Conservation (phyloP, 1,139 yeast species). For the Barnettozyma hawaiiensis region DNA sequence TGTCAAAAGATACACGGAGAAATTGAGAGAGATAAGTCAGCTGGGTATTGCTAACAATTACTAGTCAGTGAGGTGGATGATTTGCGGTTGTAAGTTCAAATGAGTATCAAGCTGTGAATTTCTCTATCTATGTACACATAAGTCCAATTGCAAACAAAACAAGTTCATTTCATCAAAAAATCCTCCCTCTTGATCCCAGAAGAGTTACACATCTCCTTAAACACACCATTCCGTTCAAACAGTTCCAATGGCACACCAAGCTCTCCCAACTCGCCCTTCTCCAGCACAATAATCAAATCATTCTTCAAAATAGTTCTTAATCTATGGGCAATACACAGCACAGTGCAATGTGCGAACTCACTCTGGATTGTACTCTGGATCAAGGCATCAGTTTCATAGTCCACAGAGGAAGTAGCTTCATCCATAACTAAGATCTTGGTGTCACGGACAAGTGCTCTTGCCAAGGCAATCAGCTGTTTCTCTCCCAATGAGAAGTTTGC, state of each 20-base stretch:
- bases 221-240: conserved; percentile 39
- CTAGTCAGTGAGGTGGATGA: no score
- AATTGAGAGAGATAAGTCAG: no score
- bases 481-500: conserved; percentile 70
- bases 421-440: conserved; percentile 63
- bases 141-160: background rate
- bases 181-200: conserved; percentile 42
- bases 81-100: no score
- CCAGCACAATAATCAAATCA: conserved; percentile 59
- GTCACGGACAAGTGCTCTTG: conserved; percentile 65
- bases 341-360: conserved; percentile 60
- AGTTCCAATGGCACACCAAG: conserved; percentile 48
- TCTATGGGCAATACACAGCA: conserved; percentile 73
- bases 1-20: no score
- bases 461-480: conserved; percentile 64
- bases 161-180: conserved; percentile 5
- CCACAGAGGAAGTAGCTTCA: conserved; percentile 80
- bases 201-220: conserved; percentile 54
- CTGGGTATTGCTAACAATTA: no score
- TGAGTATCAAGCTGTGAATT: no score
- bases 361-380: conserved; percentile 56
- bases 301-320: conserved; percentile 58
- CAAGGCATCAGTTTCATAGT: conserved; percentile 64
- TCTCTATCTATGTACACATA: background rate
- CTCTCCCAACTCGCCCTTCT: conserved; percentile 53